These are phyloP conservation scores for Trichopus zeylanicus DNA, from an alignment of 116 monocot genomes.

Conservation along the genomic window DNA sequence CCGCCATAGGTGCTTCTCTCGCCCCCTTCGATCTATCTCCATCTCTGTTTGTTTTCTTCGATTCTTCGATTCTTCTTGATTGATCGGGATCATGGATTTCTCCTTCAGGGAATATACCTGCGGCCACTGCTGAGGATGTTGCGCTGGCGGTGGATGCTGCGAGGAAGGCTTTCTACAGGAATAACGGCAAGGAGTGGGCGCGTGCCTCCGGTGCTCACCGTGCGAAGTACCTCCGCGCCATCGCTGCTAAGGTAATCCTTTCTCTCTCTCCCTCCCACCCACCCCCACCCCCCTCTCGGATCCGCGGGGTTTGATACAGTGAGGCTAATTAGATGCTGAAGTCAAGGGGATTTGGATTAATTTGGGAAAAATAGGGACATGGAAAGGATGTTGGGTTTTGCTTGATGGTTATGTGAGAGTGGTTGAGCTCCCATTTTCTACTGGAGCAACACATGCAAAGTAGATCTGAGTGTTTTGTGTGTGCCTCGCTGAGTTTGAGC, in stretches of 20 bases:
- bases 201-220: slow-evolving; percentile 73
- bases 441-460: too few species aligned
- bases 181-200: slow-evolving; percentile 83
- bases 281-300: too few species aligned
- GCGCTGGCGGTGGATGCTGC: slow-evolving; percentile 87
- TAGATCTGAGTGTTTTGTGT: too few species aligned
- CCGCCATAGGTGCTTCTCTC: slow-evolving; percentile 34
- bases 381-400: too few species aligned
- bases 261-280: too few species aligned
- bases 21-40: not conserved
- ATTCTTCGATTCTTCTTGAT: not conserved
- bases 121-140: slow-evolving; percentile 91
- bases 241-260: slow-evolving; percentile 69
- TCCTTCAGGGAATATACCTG: slow-evolving; percentile 75
- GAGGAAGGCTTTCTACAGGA: slow-evolving; percentile 55
- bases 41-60: not conserved
- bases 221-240: slow-evolving; percentile 81
- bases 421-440: too few species aligned
- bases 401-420: too few species aligned
- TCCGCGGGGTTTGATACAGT: too few species aligned
- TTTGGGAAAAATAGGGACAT: too few species aligned
- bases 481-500: too few species aligned
- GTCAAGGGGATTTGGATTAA: too few species aligned
- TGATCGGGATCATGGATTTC: not conserved
- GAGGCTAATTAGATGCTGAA: too few species aligned